Percentiles rank a stretch among this genome's conserved stretches.
Conservation (phyloP, 1,284 basidiomycete genomes). For the Trametes versicolor region DNA sequence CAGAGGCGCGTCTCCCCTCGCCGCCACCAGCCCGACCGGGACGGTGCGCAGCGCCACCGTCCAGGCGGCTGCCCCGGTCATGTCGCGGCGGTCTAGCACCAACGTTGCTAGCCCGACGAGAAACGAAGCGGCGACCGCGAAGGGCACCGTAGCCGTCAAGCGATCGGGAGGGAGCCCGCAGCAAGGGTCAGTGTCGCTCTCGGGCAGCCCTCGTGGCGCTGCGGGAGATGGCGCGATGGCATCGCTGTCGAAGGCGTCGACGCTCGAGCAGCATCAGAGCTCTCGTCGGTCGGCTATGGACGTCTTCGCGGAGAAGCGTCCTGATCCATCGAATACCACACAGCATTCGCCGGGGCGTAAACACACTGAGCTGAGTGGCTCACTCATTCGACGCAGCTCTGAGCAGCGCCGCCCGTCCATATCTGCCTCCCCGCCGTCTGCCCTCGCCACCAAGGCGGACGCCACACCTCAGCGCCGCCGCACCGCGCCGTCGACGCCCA, state of each 20-base stretch:
- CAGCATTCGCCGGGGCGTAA: slow-evolving; percentile 68
- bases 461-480: slow-evolving; percentile 43
- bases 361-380: slow-evolving; percentile 61
- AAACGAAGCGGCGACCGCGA: slow-evolving; percentile 35
- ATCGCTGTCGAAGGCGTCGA: slow-evolving; percentile 48
- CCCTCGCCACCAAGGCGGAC: slow-evolving; percentile 41
- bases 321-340: slow-evolving; percentile 45
- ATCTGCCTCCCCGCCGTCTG: slow-evolving; percentile 52
- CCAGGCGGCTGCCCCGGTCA: slow-evolving; percentile 47
- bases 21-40: slow-evolving; percentile 42
- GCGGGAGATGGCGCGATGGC: slow-evolving; percentile 47
- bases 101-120: slow-evolving; percentile 44
- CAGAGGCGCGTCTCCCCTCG: slow-evolving; percentile 39
- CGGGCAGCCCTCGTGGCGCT: slow-evolving; percentile 51
- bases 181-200: slow-evolving; percentile 49
- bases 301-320: slow-evolving; percentile 58
- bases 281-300: slow-evolving; percentile 58
- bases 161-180: slow-evolving; percentile 60
- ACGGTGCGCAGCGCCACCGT: slow-evolving; percentile 39
- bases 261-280: slow-evolving; percentile 52
- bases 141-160: slow-evolving; percentile 48
- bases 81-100: slow-evolving; percentile 61
- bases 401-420: slow-evolving; percentile 57
- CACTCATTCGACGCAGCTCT: slow-evolving; percentile 55
- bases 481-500: slow-evolving; percentile 36